Conservation (phyloP, 495 filamentous ascomycete species). For the Aspergillus haitiensis region DNA sequence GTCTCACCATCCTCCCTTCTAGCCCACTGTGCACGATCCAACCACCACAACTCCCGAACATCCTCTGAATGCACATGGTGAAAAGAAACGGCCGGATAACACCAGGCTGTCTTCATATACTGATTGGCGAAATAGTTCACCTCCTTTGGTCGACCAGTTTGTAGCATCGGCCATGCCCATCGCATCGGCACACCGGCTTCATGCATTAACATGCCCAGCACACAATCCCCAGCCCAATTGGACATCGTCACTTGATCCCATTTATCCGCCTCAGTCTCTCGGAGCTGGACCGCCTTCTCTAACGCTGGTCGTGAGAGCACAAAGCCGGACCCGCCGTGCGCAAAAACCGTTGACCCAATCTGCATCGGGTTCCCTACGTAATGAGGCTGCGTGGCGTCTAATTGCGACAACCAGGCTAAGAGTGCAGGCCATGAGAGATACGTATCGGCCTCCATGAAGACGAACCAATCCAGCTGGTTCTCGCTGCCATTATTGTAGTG, state of each 20-base stretch:
- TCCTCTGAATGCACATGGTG: constrained; percentile 49
- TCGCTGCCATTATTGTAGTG: constrained; percentile 31
- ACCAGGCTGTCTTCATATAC: constrained; percentile 45
- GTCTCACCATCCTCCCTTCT: not conserved
- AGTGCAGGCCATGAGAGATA: constrained; percentile 65
- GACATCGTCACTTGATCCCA: constrained; percentile 34
- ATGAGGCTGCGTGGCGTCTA: constrained; percentile 47
- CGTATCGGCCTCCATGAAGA: constrained; percentile 69
- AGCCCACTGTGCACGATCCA: constrained; percentile 45
- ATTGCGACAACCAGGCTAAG: constrained; percentile 52
- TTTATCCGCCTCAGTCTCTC: constrained; percentile 17
- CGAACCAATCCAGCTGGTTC: constrained; percentile 55
- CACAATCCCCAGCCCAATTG: constrained; percentile 46
- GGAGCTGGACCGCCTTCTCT: constrained; percentile 26
- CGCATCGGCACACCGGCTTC: constrained; percentile 35
- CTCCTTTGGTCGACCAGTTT: constrained; percentile 34
- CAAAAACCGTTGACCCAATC: constrained; percentile 50
- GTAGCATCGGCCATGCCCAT: constrained; percentile 43
- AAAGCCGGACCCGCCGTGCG: constrained; percentile 68
- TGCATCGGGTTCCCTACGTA: constrained; percentile 60
- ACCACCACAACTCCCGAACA: constrained; percentile 37
- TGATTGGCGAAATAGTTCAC: constrained; percentile 42
- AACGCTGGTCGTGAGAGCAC: constrained; percentile 47
- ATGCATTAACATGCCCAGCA: constrained; percentile 45
- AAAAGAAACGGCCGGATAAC: constrained; percentile 47